Percentiles rank a stretch among this genome's conserved stretches.
Conservation (phyloP, 208 protist species). For the Acanthamoeba culbertsoni region DNA sequence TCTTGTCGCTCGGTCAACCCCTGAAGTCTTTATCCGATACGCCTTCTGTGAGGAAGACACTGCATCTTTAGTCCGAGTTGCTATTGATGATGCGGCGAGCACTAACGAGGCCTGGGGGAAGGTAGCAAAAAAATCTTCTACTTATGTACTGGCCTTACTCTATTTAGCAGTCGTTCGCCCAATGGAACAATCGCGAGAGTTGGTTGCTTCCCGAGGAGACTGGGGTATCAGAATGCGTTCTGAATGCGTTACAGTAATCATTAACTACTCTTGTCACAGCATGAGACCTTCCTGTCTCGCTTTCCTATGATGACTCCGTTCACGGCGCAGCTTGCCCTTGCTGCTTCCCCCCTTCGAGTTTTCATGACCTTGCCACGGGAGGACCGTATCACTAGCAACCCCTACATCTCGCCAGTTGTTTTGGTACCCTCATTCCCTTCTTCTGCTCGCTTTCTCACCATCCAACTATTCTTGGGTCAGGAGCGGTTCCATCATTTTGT, state of each 20-base stretch:
- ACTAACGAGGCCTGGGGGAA: not conserved
- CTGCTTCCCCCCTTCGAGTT: not conserved
- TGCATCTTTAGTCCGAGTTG: not conserved
- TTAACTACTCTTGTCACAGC: not conserved
- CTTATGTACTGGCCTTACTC: too few species aligned
- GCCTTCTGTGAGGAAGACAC: not conserved
- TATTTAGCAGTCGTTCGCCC: not conserved
- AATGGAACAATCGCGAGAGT: not conserved
- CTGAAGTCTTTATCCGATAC: not conserved
- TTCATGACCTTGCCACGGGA: not conserved
- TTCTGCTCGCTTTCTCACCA: not conserved
- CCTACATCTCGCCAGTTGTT: not conserved
- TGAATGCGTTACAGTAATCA: not conserved
- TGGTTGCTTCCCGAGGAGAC: not conserved
- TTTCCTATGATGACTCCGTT: conserved; percentile 13
- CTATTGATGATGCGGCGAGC: not conserved
- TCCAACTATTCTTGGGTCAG: not conserved
- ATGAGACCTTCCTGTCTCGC: not conserved
- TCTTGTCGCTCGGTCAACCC: not conserved
- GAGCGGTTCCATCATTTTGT: not conserved
- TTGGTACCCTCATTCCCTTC: not conserved
- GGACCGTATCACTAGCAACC: not conserved
- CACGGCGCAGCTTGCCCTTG: conserved; percentile 11
- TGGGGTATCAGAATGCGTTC: not conserved
- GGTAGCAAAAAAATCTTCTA: not conserved